Evolutionary conservation across 2,329 filamentous ascomycete genomes (phyloP).

Genomic region (Fusarium lyarnte): DNA sequence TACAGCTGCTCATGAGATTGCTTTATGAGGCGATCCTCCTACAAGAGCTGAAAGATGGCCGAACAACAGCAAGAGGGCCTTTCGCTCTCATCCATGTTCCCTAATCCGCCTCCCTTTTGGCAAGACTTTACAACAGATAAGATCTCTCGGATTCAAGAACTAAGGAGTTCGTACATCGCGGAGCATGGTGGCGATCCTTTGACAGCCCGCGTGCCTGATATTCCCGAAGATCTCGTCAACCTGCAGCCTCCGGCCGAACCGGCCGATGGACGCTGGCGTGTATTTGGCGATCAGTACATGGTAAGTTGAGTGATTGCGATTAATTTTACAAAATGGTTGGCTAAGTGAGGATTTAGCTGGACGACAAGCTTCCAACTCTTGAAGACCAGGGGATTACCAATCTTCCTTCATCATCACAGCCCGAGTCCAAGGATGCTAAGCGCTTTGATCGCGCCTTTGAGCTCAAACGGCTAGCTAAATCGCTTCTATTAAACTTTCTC

Average conservation of each 20-base stretch:
- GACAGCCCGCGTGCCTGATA: conserved; percentile 52
- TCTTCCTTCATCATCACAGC: conserved; percentile 58
- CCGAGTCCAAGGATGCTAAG: conserved; percentile 59
- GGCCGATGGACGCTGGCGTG: conserved; percentile 72
- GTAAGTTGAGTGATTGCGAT: conserved; percentile 45
- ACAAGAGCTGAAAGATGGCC: conserved; percentile 61
- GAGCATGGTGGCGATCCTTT: conserved; percentile 42
- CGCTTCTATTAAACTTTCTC: conserved; percentile 86
- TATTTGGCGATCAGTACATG: conserved; percentile 76
- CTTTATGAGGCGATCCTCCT: conserved; percentile 26
- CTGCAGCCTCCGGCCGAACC: conserved; percentile 86
- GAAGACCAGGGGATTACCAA: conserved; percentile 76
- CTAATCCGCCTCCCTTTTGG: conserved; percentile 90
- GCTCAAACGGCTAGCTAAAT: conserved; percentile 83
- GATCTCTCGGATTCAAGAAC: conserved; percentile 62
- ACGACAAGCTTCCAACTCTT: conserved; percentile 72
- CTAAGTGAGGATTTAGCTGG: conserved; percentile 53
- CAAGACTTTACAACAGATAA: conserved; percentile 85
- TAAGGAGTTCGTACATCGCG: conserved; percentile 54
- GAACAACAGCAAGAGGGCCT: conserved; percentile 60
- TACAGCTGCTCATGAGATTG: not conserved
- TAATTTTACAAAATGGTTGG: not conserved
- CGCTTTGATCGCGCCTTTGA: conserved; percentile 72
- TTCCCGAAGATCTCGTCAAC: conserved; percentile 77
- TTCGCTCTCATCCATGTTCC: conserved; percentile 74